A percentile compares a stretch with the other conserved stretches of the same genome.
Evolutionary conservation across 2,329 filamentous ascomycete genomes (phyloP).

Genomic region (Dothiorella sarmentorum): DNA sequence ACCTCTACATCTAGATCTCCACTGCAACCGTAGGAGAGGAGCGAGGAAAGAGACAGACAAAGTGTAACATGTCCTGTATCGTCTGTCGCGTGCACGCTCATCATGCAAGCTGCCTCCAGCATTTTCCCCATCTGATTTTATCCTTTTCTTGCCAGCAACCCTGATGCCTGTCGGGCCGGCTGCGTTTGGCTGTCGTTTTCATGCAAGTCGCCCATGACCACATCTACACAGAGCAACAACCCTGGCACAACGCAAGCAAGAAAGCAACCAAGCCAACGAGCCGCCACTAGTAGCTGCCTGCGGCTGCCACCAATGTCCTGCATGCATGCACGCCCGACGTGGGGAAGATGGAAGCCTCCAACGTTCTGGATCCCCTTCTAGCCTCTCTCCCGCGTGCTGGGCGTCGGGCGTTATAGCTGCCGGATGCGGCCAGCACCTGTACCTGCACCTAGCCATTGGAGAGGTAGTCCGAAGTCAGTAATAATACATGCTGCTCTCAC

Average conservation of each 20-base stretch:
- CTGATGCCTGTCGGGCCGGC: background rate
- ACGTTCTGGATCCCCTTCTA: background rate
- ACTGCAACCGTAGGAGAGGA: no score
- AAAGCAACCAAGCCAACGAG: background rate
- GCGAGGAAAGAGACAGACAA: no score
- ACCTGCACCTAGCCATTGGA: background rate
- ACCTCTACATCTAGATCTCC: no score
- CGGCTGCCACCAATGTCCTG: background rate
- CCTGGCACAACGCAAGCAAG: background rate
- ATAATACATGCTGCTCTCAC: no score
- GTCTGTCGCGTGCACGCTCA: background rate
- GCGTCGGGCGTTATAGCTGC: background rate
- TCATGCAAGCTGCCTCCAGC: background rate
- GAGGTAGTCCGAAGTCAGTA: no score
- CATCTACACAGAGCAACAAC: background rate
- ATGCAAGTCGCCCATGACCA: background rate
- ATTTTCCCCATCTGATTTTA: background rate
- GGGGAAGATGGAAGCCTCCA: background rate
- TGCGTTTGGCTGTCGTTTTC: background rate
- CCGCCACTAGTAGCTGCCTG: no score
- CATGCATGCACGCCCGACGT: constrained; percentile 1
- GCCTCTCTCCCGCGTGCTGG: background rate
- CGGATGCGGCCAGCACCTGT: background rate
- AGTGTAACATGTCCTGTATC: no score
- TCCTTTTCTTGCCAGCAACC: background rate